phyloP scores from a whole-genome alignment of 2,329 filamentous ascomycete species.

The Parastagonospora nodorum region DNA sequence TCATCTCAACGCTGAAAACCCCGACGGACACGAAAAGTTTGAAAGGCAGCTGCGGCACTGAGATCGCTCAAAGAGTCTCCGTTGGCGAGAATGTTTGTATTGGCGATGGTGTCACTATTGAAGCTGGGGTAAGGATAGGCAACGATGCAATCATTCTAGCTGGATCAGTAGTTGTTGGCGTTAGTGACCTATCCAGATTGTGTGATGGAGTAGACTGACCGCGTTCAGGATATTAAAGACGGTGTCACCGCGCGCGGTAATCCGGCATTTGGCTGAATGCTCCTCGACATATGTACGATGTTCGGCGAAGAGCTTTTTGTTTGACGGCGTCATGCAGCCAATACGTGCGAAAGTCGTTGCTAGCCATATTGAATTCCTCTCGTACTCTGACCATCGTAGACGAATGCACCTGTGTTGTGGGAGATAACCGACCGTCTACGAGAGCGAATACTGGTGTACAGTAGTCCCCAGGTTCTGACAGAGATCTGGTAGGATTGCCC shows the following conservation, averaged over 20 bases:
- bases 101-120: conserved; percentile 65
- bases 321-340: no score
- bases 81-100: conserved; percentile 77
- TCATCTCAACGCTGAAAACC: conserved; percentile 76
- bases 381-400: no score
- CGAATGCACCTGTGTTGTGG: no score
- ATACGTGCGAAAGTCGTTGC: no score
- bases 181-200: conserved; percentile 40
- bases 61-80: conserved; percentile 71
- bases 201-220: conserved; percentile 16
- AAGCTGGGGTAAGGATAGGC: conserved; percentile 60
- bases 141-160: conserved; percentile 59
- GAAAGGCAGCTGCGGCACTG: conserved; percentile 73
- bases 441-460: no score
- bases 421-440: no score
- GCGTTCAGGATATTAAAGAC: conserved; percentile 51
- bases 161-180: conserved; percentile 60
- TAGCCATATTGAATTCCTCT: no score
- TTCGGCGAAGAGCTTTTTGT: no score
- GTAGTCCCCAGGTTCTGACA: no score
- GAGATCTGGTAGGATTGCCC: no score
- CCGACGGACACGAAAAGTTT: conserved; percentile 74
- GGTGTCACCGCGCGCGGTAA: conserved; percentile 55
- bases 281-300: no score
- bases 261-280: conserved; percentile 52